phyloP scores from a whole-genome alignment of 1,284 basidiomycete genomes.

The Naganishia liquefaciens region DNA sequence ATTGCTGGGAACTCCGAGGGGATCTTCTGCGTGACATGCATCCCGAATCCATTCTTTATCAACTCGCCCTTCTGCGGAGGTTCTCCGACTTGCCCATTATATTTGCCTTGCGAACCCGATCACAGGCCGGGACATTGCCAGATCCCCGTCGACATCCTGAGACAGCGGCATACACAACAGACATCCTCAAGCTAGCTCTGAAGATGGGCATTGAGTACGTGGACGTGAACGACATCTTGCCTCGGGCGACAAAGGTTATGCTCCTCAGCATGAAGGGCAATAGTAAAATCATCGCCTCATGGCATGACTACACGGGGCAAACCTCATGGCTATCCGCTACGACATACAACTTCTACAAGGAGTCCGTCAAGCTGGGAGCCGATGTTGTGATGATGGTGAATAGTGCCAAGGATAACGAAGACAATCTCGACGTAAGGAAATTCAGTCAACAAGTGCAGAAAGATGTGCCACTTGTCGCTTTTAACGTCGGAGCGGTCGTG shows the following conservation, averaged over 20 bases:
- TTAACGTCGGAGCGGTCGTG: conserved; percentile 77
- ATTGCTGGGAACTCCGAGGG: conserved; percentile 82
- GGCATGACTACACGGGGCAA: conserved; percentile 80
- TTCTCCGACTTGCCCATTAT: conserved; percentile 76
- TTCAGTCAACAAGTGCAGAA: conserved; percentile 60
- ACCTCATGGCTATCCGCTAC: conserved; percentile 70
- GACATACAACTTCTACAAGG: conserved; percentile 65
- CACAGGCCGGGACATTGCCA: conserved; percentile 85
- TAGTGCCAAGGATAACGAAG: conserved; percentile 68
- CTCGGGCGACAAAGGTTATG: conserved; percentile 55
- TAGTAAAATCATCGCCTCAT: conserved; percentile 78
- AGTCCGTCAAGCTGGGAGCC: conserved; percentile 41
- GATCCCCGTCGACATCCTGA: conserved; percentile 62
- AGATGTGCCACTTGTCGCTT: conserved; percentile 74
- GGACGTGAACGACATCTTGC: conserved; percentile 76
- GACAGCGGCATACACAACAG: conserved; percentile 70
- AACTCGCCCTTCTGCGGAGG: conserved; percentile 72
- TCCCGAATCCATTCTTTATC: conserved; percentile 61
- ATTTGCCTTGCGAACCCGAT: conserved; percentile 79
- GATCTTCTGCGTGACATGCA: conserved; percentile 65
- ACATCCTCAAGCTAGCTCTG: conserved; percentile 61
- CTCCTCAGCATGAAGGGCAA: conserved; percentile 59
- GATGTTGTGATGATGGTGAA: conserved; percentile 88
- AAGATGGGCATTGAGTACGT: conserved; percentile 81
- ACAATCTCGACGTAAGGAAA: conserved; percentile 73